Base-by-base conservation (phyloP, 2,329 filamentous ascomycete genomes). In the Didymella pomorum region DNA sequence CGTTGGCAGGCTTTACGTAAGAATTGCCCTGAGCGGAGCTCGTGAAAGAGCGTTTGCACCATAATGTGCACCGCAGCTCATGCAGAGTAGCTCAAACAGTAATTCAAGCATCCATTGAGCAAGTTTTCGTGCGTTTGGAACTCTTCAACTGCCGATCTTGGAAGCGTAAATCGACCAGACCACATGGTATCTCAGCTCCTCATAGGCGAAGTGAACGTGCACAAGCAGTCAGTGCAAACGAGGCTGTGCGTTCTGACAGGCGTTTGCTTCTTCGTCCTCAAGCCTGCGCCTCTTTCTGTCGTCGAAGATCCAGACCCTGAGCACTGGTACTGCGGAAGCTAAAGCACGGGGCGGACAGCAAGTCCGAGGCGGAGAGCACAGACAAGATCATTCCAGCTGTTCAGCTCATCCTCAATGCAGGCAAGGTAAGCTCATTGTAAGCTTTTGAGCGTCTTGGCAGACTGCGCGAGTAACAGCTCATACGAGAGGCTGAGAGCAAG, bases 341-440 rank as follows among this genome's bases (percentile, higher is more conserved):
- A 57, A 47, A 31, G 42, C 50, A 46, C 42, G 50, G 50, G 42
- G 29, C n/a, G 42, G 31, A 26, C 23, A 39, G 18, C 1, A 12
- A 28, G 41, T 42, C 47, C 43, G 48, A 35, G 26, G 51, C 25
- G 51, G n/a, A 46, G 33, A 25, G 26, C 54, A 57, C 35, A 43
- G 43, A 56, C 54, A n/a, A 21, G 20, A 46, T 28, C 16, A 25
- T 23, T 29, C 20, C 29, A 31, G 26, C 35, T 18, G 8, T 31
- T 21, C 21, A 21, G 21, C 23, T 21, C 8, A 18, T 14, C 11
- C 33, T 35, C 14, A 16, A 46, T 25, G 11, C 14, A 14, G 31
- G 21, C 2, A 31, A 44, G 41, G 42, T 26, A 35, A 48, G 48
- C 21, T 45, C 26, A 35, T 10, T 35, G 21, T 31, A 52, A 51